Evolutionary conservation across 1,284 basidiomycete genomes (phyloP).

Genomic region (Fistulinella staudtii): DNA sequence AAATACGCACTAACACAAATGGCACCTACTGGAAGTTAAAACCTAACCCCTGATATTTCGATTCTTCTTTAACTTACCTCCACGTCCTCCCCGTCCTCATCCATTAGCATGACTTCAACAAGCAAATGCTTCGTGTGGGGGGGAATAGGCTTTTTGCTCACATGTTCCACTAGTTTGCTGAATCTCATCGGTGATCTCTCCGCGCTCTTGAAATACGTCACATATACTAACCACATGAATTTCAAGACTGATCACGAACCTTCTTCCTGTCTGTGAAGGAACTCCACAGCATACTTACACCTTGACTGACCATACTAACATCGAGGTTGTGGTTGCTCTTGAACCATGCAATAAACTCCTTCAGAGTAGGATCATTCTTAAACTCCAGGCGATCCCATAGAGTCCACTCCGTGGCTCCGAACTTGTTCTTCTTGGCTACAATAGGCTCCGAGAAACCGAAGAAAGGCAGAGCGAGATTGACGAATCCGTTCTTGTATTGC

Average conservation of each 20-base stretch:
- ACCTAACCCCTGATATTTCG: background rate
- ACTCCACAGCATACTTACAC: conserved; percentile 98
- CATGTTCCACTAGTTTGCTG: conserved; percentile 86
- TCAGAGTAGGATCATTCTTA: conserved; percentile 83
- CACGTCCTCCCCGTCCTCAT: conserved; percentile 86
- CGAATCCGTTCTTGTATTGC: conserved; percentile 97
- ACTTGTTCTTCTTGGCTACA: conserved; percentile 87
- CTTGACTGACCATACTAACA: conserved; percentile 94
- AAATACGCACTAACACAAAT: conserved; percentile 62
- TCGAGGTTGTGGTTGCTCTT: conserved; percentile 82
- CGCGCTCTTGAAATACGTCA: conserved; percentile 54
- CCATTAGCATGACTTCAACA: conserved; percentile 92
- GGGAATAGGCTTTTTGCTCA: conserved; percentile 90
- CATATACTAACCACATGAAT: background rate
- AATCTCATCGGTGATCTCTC: conserved; percentile 89
- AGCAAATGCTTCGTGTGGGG: conserved; percentile 79
- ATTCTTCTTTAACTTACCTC: conserved; percentile 46
- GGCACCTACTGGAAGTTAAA: conserved; percentile 47
- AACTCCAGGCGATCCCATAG: conserved; percentile 98
- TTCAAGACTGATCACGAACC: conserved; percentile 38
- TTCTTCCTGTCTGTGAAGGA: conserved; percentile 90
- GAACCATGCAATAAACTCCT: conserved; percentile 87
- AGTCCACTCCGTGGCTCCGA: conserved; percentile 89
- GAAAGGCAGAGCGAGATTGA: conserved; percentile 97
- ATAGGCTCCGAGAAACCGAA: conserved; percentile 99